Evolutionary conservation across 2,329 filamentous ascomycete species (phyloP).

Genomic region (Emergomyces pasteurianus): DNA sequence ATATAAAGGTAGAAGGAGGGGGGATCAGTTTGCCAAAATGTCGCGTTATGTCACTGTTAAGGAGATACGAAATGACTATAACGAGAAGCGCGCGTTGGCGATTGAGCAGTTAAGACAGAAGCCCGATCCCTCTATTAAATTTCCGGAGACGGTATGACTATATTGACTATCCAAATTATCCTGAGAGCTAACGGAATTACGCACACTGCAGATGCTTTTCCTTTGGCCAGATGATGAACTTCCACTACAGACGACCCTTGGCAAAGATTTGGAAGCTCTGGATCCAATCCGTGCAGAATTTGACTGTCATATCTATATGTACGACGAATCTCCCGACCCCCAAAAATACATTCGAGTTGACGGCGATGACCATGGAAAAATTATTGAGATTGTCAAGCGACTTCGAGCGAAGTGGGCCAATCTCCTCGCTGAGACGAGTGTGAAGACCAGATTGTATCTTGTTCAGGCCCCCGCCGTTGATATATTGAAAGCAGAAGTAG

Average conservation of each 20-base stretch:
- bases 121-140: slow-evolving; percentile 13
- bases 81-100: slow-evolving; percentile 15
- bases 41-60: slow-evolving; percentile 15
- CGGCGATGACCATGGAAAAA: slow-evolving; percentile 21
- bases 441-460: slow-evolving; percentile 24
- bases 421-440: slow-evolving; percentile 16
- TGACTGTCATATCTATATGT: slow-evolving; percentile 31
- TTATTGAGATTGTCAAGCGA: slow-evolving; percentile 24
- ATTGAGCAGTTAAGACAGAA: slow-evolving; percentile 17
- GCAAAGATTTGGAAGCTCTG: slow-evolving; percentile 31
- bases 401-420: slow-evolving; percentile 20
- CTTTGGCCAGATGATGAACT: slow-evolving; percentile 36
- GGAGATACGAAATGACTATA: slow-evolving; percentile 14
- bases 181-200: background rate
- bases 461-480: slow-evolving; percentile 18
- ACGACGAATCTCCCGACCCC: slow-evolving; percentile 16
- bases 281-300: slow-evolving; percentile 33
- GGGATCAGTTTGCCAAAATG: slow-evolving; percentile 17
- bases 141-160: slow-evolving; percentile 17
- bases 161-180: slow-evolving; percentile 1
- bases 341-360: slow-evolving; percentile 19
- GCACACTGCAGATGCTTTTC: slow-evolving; percentile 24
- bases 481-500: slow-evolving; percentile 15
- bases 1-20: slow-evolving; percentile 10
- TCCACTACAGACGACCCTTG: slow-evolving; percentile 29